These are phyloP conservation scores for Yarrowia sp. DNA, from an alignment of 805 yeast species.

Conservation along the genomic window DNA sequence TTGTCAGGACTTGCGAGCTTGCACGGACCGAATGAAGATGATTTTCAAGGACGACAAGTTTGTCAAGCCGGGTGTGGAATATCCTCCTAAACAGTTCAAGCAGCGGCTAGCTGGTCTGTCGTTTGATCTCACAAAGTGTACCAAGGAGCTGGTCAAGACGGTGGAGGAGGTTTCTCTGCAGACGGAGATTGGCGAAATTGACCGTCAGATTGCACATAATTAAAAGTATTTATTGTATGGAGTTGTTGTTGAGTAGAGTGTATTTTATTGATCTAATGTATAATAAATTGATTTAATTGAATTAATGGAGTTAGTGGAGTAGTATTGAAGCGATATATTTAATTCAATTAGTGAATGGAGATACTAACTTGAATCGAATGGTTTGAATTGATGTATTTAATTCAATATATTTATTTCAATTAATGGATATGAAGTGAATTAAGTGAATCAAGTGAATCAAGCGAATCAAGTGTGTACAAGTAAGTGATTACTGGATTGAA, in stretches of 20 bases:
- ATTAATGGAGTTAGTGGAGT: no score
- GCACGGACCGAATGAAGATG: constrained; percentile 75
- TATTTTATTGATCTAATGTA: no score
- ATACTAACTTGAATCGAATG: no score
- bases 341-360: no score
- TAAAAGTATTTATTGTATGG: constrained; percentile 11
- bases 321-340: no score
- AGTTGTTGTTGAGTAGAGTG: not conserved
- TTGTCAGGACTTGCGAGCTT: constrained; percentile 78
- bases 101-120: constrained; percentile 95
- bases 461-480: no score
- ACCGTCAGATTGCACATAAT: constrained; percentile 44
- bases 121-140: constrained; percentile 93
- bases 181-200: constrained; percentile 78
- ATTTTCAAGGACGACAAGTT: constrained; percentile 49
- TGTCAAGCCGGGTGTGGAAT: constrained; percentile 40
- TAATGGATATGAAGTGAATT: no score
- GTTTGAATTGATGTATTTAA: no score
- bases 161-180: constrained; percentile 91
- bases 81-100: constrained; percentile 84
- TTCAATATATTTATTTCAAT: no score
- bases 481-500: no score
- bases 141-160: constrained; percentile 91
- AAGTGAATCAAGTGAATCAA: no score
- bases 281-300: no score